phyloP scores from a whole-genome alignment of 148 eudicot species.

The Heliosperma pusillum region DNA sequence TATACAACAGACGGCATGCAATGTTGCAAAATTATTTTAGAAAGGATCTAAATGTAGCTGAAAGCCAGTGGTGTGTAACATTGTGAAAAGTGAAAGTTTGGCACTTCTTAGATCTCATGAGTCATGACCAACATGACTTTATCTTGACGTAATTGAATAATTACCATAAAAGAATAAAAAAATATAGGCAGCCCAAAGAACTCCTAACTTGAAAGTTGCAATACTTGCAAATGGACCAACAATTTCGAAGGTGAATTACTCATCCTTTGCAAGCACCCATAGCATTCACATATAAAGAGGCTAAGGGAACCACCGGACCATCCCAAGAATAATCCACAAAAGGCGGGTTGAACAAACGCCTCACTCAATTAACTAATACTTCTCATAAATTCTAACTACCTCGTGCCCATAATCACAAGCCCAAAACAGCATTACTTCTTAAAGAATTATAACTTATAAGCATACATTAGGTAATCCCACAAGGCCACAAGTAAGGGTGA shows the following conservation, averaged over 20 bases:
- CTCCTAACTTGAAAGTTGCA: neutral
- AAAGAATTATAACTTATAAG: no score
- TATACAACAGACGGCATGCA: neutral
- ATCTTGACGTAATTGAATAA: neutral
- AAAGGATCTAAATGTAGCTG: slow-evolving; percentile 5
- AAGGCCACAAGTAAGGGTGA: no score
- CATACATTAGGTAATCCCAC: no score
- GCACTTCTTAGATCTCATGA: neutral
- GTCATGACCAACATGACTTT: neutral
- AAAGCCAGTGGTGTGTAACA: slow-evolving; percentile 7
- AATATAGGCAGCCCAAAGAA: neutral
- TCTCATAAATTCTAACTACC: neutral
- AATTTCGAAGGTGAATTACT: neutral
- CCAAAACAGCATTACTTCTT: no score
- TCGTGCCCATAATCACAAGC: no score
- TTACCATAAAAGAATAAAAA: neutral
- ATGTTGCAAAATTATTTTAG: neutral
- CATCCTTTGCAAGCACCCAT: neutral
- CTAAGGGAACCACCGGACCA: neutral
- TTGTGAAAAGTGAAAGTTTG: neutral
- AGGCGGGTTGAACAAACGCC: neutral
- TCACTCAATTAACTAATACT: neutral
- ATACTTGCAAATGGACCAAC: neutral
- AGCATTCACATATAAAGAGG: neutral
- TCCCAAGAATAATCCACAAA: neutral